A percentile compares a stretch with the other conserved stretches of the same genome.
These are phyloP conservation scores for Pichia sp. DNA, from an alignment of 1,139 yeast genomes.

Conservation along the genomic window DNA sequence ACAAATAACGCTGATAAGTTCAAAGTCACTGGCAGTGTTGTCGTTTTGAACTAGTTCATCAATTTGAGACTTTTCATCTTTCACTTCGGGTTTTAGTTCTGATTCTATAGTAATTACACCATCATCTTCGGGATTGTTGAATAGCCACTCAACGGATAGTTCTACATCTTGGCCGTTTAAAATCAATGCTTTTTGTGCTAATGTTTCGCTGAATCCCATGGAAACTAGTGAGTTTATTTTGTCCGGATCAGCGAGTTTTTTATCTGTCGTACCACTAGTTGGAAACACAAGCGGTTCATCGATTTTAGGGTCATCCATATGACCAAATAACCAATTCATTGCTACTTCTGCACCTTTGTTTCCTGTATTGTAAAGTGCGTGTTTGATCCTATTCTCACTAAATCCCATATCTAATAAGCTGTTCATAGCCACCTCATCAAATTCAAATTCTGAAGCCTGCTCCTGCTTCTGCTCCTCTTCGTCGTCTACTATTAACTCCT, in stretches of 20 bases:
- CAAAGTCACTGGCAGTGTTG: constrained; percentile 29
- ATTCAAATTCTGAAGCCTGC: constrained; percentile 31
- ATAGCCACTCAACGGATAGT: constrained; percentile 86
- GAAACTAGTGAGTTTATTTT: constrained; percentile 43
- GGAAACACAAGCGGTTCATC: constrained; percentile 49
- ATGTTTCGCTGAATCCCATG: constrained; percentile 70
- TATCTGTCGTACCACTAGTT: not conserved
- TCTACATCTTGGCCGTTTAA: constrained; percentile 54
- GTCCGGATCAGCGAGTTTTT: constrained; percentile 27
- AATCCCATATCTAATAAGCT: constrained; percentile 82
- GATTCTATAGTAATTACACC: constrained; percentile 29
- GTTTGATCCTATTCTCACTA: constrained; percentile 52
- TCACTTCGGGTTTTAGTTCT: constrained; percentile 12
- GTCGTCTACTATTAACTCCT: constrained; percentile 35
- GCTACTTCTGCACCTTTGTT: constrained; percentile 67
- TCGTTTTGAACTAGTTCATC: no score
- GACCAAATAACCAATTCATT: constrained; percentile 85
- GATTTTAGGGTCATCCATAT: constrained; percentile 76
- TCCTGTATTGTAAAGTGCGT: constrained; percentile 68
- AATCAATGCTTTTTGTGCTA: constrained; percentile 63
- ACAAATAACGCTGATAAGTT: constrained; percentile 67
- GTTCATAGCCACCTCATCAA: constrained; percentile 48
- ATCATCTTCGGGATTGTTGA: constrained; percentile 64
- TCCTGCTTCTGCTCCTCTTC: constrained; percentile 25
- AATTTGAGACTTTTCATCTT: constrained; percentile 4